phyloP scores from a whole-genome alignment of 345 rosid species.

The Gossypium longicalyx region DNA sequence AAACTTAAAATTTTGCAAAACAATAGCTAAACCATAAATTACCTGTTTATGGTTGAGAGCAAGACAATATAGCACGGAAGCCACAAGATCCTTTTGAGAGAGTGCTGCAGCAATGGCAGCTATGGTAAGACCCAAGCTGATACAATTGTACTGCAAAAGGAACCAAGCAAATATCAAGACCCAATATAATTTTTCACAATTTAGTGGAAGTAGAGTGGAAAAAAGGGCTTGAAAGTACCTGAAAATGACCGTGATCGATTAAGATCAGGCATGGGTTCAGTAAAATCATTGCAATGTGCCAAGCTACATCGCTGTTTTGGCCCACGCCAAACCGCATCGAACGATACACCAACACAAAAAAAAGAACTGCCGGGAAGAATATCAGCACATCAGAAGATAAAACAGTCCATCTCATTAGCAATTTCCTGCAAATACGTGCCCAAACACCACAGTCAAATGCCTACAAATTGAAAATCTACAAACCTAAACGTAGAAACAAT shows the following conservation, averaged over 20 bases:
- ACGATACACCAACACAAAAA: constrained; percentile 52
- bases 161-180: constrained; percentile 19
- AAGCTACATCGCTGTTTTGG: constrained; percentile 41
- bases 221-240: constrained; percentile 42
- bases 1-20: background rate
- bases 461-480: background rate
- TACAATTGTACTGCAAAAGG: constrained; percentile 75
- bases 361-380: constrained; percentile 78
- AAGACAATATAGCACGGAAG: constrained; percentile 61
- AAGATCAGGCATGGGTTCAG: constrained; percentile 78
- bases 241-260: constrained; percentile 96
- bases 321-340: constrained; percentile 11
- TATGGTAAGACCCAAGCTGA: constrained; percentile 81
- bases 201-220: background rate
- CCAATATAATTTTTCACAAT: constrained; percentile 5
- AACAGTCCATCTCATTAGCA: constrained; percentile 93
- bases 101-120: constrained; percentile 83
- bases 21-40: background rate
- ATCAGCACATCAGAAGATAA: constrained; percentile 69
- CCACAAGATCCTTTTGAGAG: constrained; percentile 53
- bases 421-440: constrained; percentile 51
- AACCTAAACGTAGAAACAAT: background rate
- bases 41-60: constrained; percentile 99
- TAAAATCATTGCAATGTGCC: constrained; percentile 73
- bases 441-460: constrained; percentile 4